A percentile compares a stretch with the other conserved stretches of the same genome.
Evolutionary conservation across 345 rosid species (phyloP).

Genomic region (Cochlearia excelsa): DNA sequence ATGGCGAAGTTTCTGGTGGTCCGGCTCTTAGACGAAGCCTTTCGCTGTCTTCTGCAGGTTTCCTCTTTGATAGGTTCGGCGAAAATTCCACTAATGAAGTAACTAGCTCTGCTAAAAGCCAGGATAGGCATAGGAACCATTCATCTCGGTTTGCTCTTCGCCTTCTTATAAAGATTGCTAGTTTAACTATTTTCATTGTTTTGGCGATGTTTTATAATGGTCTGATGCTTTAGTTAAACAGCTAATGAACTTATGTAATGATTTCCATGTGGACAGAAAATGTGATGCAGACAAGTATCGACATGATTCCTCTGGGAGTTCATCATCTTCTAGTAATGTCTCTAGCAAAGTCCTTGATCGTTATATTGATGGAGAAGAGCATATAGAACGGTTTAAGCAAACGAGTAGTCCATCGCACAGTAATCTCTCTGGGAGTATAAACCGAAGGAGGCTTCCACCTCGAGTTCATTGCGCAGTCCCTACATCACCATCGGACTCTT

Average conservation of each 20-base stretch:
- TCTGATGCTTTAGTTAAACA: neutral
- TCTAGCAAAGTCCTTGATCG: constrained; percentile 84
- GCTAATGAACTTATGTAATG: constrained; percentile 7
- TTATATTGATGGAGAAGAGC: constrained; percentile 92
- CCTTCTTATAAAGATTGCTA: constrained; percentile 8
- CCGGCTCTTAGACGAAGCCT: constrained; percentile 75
- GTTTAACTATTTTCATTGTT: constrained; percentile 12
- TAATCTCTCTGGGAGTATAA: constrained; percentile 41
- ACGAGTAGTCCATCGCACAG: constrained; percentile 44
- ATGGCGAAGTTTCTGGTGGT: constrained; percentile 50
- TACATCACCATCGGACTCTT: constrained; percentile 55
- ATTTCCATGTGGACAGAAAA: constrained; percentile 28
- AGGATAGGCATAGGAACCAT: constrained; percentile 39
- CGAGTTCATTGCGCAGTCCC: constrained; percentile 60
- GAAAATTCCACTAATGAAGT: constrained; percentile 42
- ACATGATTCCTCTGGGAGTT: constrained; percentile 61
- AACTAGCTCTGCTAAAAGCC: constrained; percentile 27
- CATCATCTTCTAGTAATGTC: constrained; percentile 69
- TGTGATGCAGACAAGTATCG: constrained; percentile 43
- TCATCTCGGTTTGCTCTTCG: constrained; percentile 48
- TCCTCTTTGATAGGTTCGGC: constrained; percentile 49
- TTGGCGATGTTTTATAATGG: neutral
- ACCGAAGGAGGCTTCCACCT: constrained; percentile 62
- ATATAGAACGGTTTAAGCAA: constrained; percentile 51
- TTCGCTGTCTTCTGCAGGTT: constrained; percentile 69